A percentile compares a stretch with the other conserved stretches of the same genome.
Evolutionary conservation across 306 rosid species (phyloP).

Genomic region (cucumber (Cucumis sativus)): Cucumber_9930_V3 NC_026660.2:19062501-19063000

Average conservation of each 20-base stretch:
- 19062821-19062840: constrained; percentile 67
- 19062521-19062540: background rate
- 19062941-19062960: background rate
- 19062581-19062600: background rate
- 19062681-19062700: constrained; percentile 30
- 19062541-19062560: background rate
- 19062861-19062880: constrained; percentile 24
- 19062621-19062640: background rate
- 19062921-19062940: background rate
- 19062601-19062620: background rate
- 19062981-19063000: background rate
- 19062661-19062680: background rate
- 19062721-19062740: constrained; percentile 63
- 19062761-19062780: constrained; percentile 69
- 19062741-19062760: constrained; percentile 74
- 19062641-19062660: constrained; percentile 2
- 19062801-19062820: constrained; percentile 82
- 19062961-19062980: background rate
- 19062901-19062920: background rate
- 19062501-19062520: background rate
- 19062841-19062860: constrained; percentile 38
- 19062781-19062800: constrained; percentile 98
- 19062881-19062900: constrained; percentile 22
- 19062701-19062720: constrained; percentile 92
- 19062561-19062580: background rate